phyloP scores from a whole-genome alignment of 768 basidiomycete species.

The Russula sp. region DNA sequence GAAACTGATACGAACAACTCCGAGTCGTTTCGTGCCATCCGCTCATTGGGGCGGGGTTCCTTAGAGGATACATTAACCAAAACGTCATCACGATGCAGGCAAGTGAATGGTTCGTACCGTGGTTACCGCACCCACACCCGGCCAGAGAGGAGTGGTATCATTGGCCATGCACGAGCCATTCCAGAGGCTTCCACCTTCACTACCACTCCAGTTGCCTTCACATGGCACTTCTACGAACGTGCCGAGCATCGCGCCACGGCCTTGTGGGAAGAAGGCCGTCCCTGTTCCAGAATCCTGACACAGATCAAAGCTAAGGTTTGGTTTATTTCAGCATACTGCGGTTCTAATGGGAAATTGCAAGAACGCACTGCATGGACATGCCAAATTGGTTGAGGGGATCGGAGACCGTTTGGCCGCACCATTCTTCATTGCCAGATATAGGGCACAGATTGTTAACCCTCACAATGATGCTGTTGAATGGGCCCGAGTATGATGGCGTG shows the following conservation, averaged over 20 bases:
- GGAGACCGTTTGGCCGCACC: constrained; percentile 52
- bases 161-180: constrained; percentile 52
- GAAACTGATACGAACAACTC: too few species aligned
- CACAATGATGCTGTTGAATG: constrained; percentile 54
- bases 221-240: constrained; percentile 55
- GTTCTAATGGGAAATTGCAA: neutral
- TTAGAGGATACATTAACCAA: neutral
- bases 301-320: constrained; percentile 51
- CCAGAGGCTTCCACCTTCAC: constrained; percentile 46
- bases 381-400: constrained; percentile 41
- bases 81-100: neutral
- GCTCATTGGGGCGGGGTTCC: constrained; percentile 16
- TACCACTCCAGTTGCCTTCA: constrained; percentile 51
- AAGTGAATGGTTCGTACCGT: constrained; percentile 39
- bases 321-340: neutral
- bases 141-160: constrained; percentile 50
- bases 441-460: constrained; percentile 51
- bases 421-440: constrained; percentile 43
- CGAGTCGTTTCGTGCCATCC: neutral
- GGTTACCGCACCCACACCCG: constrained; percentile 52
- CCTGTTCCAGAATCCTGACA: constrained; percentile 57
- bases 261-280: constrained; percentile 52
- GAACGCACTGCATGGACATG: constrained; percentile 49
- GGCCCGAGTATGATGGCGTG: constrained; percentile 49
- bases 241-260: constrained; percentile 56